A percentile compares a stretch with the other conserved stretches of the same genome.
Evolutionary conservation across 345 rosid genomes (phyloP).

Genomic region (Melastoma malabathricum): DNA sequence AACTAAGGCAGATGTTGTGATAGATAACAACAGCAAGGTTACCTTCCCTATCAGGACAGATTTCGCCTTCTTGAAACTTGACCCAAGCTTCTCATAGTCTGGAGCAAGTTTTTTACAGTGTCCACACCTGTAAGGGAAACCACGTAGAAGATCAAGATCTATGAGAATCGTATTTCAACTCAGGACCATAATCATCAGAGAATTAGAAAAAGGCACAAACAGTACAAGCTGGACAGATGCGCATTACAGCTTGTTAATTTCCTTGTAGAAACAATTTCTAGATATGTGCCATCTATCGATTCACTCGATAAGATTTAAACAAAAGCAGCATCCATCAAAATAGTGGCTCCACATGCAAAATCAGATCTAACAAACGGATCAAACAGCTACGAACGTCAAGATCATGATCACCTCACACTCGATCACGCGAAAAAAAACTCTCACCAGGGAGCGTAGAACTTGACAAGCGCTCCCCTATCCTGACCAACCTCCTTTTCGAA

Average conservation of each 20-base stretch:
- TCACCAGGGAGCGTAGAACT: slow-evolving; percentile 98
- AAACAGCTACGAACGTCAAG: not conserved
- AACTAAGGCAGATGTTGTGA: not conserved
- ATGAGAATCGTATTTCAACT: no score
- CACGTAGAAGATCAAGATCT: no score
- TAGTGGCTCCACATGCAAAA: not conserved
- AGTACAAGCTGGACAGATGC: no score
- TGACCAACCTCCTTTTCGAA: slow-evolving; percentile 92
- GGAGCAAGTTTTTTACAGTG: slow-evolving; percentile 99
- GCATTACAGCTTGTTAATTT: no score
- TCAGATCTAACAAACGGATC: not conserved
- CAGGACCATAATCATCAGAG: no score
- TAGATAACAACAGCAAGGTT: not conserved
- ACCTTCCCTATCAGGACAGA: slow-evolving; percentile 93
- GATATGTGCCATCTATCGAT: no score
- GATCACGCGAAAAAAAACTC: not conserved
- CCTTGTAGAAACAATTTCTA: no score
- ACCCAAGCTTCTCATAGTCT: slow-evolving; percentile 80
- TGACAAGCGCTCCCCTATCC: slow-evolving; percentile 85
- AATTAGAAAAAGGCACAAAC: no score
- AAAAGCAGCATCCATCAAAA: no score
- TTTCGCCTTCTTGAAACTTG: slow-evolving; percentile 83
- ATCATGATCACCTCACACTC: not conserved
- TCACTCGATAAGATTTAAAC: no score
- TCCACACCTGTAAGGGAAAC: slow-evolving; percentile 57